Evolutionary conservation across 345 rosid genomes (phyloP).

Genomic region (Clausena lansium): DNA sequence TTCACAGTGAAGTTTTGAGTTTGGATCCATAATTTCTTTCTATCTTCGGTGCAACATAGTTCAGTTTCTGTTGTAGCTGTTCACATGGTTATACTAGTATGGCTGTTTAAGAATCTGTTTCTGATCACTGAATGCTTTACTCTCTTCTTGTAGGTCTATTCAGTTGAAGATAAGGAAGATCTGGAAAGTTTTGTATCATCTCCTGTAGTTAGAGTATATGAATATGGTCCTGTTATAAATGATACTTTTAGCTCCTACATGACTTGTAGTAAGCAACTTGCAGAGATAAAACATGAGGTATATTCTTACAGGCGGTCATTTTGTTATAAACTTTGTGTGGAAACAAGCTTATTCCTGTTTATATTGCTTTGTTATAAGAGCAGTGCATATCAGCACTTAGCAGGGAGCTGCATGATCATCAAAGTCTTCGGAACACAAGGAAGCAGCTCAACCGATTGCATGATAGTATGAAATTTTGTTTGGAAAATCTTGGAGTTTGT

Average conservation of each 20-base stretch:
- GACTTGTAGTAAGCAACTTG: slow-evolving; percentile 37
- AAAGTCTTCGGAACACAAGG: slow-evolving; percentile 50
- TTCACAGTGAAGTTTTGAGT: background rate
- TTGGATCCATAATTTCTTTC: background rate
- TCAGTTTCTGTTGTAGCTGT: background rate
- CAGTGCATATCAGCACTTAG: slow-evolving; percentile 65
- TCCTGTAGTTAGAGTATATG: slow-evolving; percentile 63
- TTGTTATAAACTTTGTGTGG: slow-evolving; percentile 20
- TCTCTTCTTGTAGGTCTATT: slow-evolving; percentile 53
- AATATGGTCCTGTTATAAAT: slow-evolving; percentile 45
- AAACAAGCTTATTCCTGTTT: slow-evolving; percentile 15
- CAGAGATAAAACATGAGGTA: slow-evolving; percentile 62
- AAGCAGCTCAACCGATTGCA: slow-evolving; percentile 57
- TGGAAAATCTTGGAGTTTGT: slow-evolving; percentile 73
- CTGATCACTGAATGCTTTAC: background rate
- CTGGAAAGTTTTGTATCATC: slow-evolving; percentile 64
- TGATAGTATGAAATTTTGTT: slow-evolving; percentile 60
- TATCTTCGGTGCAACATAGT: background rate
- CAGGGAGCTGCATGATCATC: slow-evolving; percentile 45
- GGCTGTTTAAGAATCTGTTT: background rate
- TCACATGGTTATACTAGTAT: background rate
- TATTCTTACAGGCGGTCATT: slow-evolving; percentile 10
- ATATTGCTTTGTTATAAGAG: slow-evolving; percentile 32
- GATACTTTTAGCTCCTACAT: slow-evolving; percentile 31
- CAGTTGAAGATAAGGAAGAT: slow-evolving; percentile 66